phyloP scores from a whole-genome alignment of 352 stramenopile genomes.

The Thalassiosira hispida region DNA sequence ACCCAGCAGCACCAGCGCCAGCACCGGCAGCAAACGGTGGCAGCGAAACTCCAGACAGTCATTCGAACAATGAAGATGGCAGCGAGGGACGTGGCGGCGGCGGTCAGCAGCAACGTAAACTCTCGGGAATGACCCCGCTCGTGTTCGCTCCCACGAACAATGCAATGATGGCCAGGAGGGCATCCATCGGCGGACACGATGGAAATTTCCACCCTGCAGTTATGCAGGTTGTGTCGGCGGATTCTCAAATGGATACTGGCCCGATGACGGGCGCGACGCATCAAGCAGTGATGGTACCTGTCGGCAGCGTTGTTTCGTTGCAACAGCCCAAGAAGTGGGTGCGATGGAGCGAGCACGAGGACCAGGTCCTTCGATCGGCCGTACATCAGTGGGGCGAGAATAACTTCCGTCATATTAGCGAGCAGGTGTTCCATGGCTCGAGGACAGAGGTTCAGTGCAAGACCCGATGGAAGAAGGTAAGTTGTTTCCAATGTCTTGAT shows the following conservation, averaged over 20 bases:
- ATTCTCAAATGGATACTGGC: slow-evolving; percentile 20
- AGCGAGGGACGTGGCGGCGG: background rate
- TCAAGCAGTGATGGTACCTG: background rate
- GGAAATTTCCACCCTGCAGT: slow-evolving; percentile 30
- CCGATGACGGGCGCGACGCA: background rate
- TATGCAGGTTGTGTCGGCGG: slow-evolving; percentile 32
- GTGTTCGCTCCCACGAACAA: slow-evolving; percentile 12
- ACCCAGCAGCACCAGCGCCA: no score
- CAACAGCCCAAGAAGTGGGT: slow-evolving; percentile 46
- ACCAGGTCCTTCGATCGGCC: slow-evolving; percentile 60
- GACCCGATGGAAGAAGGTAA: slow-evolving; percentile 61
- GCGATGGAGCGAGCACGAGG: slow-evolving; percentile 78
- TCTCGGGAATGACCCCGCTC: slow-evolving; percentile 43
- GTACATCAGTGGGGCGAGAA: slow-evolving; percentile 42
- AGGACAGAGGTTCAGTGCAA: slow-evolving; percentile 58
- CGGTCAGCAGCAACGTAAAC: background rate
- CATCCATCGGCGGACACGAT: background rate
- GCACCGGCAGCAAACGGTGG: background rate
- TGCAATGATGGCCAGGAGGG: background rate
- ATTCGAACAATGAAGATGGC: background rate
- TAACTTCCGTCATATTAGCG: slow-evolving; percentile 61
- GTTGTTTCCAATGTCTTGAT: background rate
- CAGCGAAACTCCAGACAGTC: background rate
- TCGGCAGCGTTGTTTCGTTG: slow-evolving; percentile 7
- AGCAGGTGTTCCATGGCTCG: slow-evolving; percentile 49